Conservation (phyloP, 2,329 filamentous ascomycete genomes). For the Aspergillus pseudoterreus region DNA sequence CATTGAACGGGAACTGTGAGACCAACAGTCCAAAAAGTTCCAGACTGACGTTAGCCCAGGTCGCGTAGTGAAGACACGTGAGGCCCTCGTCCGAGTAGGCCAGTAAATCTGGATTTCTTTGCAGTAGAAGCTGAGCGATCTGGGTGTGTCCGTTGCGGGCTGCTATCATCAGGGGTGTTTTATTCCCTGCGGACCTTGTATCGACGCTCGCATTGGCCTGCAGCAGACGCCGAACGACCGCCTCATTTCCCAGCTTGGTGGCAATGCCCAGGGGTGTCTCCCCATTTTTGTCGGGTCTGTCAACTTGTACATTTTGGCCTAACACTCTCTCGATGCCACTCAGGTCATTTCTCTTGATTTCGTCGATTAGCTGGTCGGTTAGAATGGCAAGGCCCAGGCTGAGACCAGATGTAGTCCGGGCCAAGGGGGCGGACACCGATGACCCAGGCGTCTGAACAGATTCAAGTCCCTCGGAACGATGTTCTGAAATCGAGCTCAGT, state of each 20-base stretch:
- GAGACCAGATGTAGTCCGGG: background rate
- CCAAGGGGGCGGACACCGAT: background rate
- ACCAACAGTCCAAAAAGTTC: constrained; percentile 1
- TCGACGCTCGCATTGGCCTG: background rate
- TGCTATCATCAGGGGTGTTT: constrained; percentile 10
- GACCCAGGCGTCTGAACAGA: too few species aligned
- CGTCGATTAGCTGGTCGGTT: background rate
- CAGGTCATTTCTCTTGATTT: background rate
- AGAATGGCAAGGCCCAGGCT: background rate
- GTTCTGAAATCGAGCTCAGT: background rate
- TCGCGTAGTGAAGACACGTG: constrained; percentile 11
- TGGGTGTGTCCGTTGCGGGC: background rate
- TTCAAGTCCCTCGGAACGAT: background rate
- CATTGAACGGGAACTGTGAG: background rate
- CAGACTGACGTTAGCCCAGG: background rate
- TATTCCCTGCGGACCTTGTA: background rate
- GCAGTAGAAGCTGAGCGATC: background rate
- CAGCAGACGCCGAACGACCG: background rate
- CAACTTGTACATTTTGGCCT: constrained; percentile 2
- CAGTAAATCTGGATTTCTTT: background rate
- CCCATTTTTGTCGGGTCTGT: background rate
- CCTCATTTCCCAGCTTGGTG: background rate
- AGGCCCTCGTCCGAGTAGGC: constrained; percentile 3
- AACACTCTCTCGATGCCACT: constrained; percentile 2
- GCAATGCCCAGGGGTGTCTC: background rate